phyloP scores from a whole-genome alignment of 192 early-diverging fungal genomes.

The Dispira simplex region DNA sequence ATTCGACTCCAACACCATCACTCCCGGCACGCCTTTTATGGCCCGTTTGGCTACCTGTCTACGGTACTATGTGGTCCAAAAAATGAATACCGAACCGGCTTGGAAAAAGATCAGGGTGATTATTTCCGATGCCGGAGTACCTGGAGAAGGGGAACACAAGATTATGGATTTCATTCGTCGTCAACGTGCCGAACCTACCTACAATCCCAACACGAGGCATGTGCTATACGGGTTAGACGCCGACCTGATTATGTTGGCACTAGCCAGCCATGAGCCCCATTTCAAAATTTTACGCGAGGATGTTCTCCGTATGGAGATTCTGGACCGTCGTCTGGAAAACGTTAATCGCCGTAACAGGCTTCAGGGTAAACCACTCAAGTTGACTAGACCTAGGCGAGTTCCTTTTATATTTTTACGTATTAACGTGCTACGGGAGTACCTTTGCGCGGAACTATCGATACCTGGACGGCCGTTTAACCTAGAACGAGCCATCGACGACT shows the following conservation, averaged over 20 bases:
- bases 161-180: conserved; percentile 94
- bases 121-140: conserved; percentile 86
- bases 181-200: conserved; percentile 57
- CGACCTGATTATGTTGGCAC: conserved; percentile 92
- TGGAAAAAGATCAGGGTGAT: conserved; percentile 81
- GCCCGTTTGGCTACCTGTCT: conserved; percentile 69
- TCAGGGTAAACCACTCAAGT: conserved; percentile 16
- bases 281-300: conserved; percentile 94
- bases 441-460: conserved; percentile 70
- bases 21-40: conserved; percentile 96
- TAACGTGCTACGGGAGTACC: conserved; percentile 75
- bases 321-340: no score
- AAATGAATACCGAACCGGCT: conserved; percentile 73
- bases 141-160: conserved; percentile 98
- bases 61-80: conserved; percentile 75
- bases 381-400: conserved; percentile 16
- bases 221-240: conserved; percentile 92
- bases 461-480: conserved; percentile 36
- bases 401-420: conserved; percentile 65
- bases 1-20: conserved; percentile 98
- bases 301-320: conserved; percentile 48
- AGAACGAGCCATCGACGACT: conserved; percentile 92
- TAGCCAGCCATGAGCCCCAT: conserved; percentile 93
- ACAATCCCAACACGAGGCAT: conserved; percentile 87
- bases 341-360: no score